phyloP scores from a whole-genome alignment of 768 basidiomycete species.

The Lyophyllum shimeji region DNA sequence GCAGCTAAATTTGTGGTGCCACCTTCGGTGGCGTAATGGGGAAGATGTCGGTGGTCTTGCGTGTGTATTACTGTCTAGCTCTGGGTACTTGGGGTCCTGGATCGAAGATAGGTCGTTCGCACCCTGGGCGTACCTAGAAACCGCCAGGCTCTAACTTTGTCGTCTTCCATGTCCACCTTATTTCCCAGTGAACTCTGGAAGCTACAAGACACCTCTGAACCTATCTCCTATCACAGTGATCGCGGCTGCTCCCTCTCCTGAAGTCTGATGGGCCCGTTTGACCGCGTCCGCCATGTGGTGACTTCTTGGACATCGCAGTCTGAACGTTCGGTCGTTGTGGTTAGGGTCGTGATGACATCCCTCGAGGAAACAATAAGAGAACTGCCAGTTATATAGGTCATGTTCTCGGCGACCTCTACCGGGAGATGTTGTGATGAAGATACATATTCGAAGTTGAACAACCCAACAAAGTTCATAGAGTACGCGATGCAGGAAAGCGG shows the following conservation, averaged over 20 bases:
- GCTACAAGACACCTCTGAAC: too few species aligned
- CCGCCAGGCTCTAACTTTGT: not conserved
- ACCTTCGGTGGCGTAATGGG: slow-evolving; percentile 36
- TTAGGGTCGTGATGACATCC: too few species aligned
- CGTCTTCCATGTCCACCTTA: not conserved
- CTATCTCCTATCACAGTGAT: too few species aligned
- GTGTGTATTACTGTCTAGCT: not conserved
- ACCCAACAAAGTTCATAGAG: not conserved
- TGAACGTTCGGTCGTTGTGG: too few species aligned
- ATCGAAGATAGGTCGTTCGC: not conserved
- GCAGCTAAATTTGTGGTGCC: slow-evolving; percentile 64
- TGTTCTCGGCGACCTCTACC: too few species aligned
- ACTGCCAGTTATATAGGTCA: too few species aligned
- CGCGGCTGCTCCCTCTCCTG: too few species aligned
- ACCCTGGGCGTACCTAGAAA: not conserved
- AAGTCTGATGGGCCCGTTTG: too few species aligned
- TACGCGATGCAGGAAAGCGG: not conserved
- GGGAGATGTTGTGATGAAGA: too few species aligned
- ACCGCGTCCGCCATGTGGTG: too few species aligned
- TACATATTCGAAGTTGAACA: not conserved
- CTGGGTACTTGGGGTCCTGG: not conserved
- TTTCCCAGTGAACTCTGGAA: not conserved
- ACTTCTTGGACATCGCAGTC: too few species aligned
- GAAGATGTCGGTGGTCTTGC: not conserved
- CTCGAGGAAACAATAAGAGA: too few species aligned